Conservation (phyloP, 2,329 filamentous ascomycete genomes). For the Verticillium nubilum region DNA sequence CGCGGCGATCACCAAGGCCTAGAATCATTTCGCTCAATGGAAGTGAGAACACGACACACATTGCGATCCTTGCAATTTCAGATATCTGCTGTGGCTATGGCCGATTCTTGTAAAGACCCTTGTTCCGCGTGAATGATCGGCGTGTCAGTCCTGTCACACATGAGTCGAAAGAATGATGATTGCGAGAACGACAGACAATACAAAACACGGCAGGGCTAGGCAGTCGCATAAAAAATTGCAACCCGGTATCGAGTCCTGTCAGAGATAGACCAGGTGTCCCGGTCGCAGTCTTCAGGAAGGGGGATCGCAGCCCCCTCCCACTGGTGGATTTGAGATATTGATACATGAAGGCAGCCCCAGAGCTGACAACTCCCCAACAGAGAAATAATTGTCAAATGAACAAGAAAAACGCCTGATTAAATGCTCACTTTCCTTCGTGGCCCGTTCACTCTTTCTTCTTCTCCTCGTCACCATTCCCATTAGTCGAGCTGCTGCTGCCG, state of each 20-base stretch:
- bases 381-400: not conserved
- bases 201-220: not conserved
- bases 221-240: not conserved
- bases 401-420: not conserved
- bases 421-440: not conserved
- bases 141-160: not conserved
- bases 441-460: conserved; percentile 3
- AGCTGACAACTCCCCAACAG: not conserved
- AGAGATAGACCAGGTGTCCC: not conserved
- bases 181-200: not conserved
- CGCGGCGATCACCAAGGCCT: conserved; percentile 22
- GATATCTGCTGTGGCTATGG: not conserved
- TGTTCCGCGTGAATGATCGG: not conserved
- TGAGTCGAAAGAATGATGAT: not conserved
- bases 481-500: conserved; percentile 2
- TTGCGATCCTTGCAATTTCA: too few relatives aligned
- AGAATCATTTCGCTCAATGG: not conserved
- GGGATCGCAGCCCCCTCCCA: not conserved
- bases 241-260: not conserved
- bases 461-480: conserved; percentile 6
- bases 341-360: not conserved
- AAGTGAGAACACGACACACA: conserved; percentile 9
- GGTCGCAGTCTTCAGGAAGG: not conserved
- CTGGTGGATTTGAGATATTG: not conserved
- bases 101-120: too few relatives aligned